Base-by-base conservation (phyloP, 2,329 filamentous ascomycete genomes). In the Verticillium nonalfalfae region DNA sequence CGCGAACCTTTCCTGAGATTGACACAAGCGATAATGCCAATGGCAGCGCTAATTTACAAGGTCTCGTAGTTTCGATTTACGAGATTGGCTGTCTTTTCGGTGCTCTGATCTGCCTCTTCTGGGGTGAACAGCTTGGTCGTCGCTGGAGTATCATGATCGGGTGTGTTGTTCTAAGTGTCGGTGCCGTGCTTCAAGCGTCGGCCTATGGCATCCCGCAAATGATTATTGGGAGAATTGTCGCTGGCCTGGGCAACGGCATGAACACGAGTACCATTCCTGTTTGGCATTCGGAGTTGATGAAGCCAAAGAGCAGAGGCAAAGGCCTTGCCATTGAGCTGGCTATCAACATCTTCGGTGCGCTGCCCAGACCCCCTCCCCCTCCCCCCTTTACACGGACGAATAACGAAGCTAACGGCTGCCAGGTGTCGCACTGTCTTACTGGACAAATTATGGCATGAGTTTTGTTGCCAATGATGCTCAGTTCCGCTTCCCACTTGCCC, bases 81-180 rank as follows among this genome's bases (percentile, higher is more conserved):
- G 76, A 79, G 60, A 74, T 80, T 26, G 81, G 80, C 1, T 81
- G 78, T 63, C 79, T 80, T 67, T 71, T 79, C 15, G 78, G 79
- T 38, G 75, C 79, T 54, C 73, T 81, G 60, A 71, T 75, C 60
- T 72, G 69, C 34, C 67, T 71, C 60, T 68, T 68, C 62, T 74
- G 76, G 7, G 79, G 79, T 10, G 79, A 82, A 64, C 70, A 66
- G 31, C 66, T 82, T 11, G 80, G 80, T 21, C 73, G 80, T 63
- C 72, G 64, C 60, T 71, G 62, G 68, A 75, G 63, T 68, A 81
- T 70, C 62, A 65, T 79, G 60, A 58, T 79, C 15, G 79, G 78
- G 0, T 75, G 73, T 31, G 64, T 71, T 9, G 68, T 79, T 40
- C 74, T 79, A 26, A 71, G 71, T n/a, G 68, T 80, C 38, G 79